These are phyloP conservation scores for Penicillium frequentans DNA, from an alignment of 2,329 filamentous ascomycete species.

Conservation along the genomic window DNA sequence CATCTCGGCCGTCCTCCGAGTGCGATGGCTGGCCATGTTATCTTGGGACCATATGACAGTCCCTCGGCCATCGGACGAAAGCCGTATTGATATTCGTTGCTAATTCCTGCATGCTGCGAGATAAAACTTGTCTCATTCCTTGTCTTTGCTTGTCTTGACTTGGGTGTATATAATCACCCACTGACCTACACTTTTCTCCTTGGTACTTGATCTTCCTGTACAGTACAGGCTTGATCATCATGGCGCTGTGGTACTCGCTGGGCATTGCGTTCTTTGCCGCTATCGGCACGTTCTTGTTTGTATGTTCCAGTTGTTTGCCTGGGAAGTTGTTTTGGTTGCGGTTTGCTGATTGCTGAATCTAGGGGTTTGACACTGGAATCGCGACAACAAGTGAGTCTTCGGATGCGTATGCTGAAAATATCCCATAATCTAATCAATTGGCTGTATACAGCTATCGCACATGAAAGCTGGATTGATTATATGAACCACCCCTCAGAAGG, in stretches of 20 bases:
- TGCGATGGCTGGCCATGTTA: slow-evolving; percentile 1
- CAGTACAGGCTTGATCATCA: slow-evolving; percentile 11
- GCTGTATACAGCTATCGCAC: slow-evolving; percentile 52
- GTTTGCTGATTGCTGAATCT: slow-evolving; percentile 2
- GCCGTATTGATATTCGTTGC: slow-evolving; percentile 12
- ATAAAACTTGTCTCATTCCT: background rate
- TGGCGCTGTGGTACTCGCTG: slow-evolving; percentile 49
- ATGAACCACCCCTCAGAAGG: slow-evolving; percentile 57
- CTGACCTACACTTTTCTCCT: background rate
- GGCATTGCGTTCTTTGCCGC: slow-evolving; percentile 58
- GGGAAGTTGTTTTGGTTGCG: background rate
- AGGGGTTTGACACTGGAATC: slow-evolving; percentile 62
- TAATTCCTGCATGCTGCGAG: background rate
- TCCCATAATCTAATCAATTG: background rate
- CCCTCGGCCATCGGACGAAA: slow-evolving; percentile 22
- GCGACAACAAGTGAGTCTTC: slow-evolving; percentile 56
- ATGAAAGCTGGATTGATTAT: slow-evolving; percentile 60
- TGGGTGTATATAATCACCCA: background rate
- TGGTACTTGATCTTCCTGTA: background rate
- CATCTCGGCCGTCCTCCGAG: slow-evolving; percentile 31
- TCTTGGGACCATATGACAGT: slow-evolving; percentile 9
- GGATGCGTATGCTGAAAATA: background rate
- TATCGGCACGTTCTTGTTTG: slow-evolving; percentile 61
- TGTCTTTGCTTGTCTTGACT: background rate
- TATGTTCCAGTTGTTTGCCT: slow-evolving; percentile 31